Base-by-base conservation (phyloP, 2,329 filamentous ascomycete species). In the Hypomyces rosellus region DNA sequence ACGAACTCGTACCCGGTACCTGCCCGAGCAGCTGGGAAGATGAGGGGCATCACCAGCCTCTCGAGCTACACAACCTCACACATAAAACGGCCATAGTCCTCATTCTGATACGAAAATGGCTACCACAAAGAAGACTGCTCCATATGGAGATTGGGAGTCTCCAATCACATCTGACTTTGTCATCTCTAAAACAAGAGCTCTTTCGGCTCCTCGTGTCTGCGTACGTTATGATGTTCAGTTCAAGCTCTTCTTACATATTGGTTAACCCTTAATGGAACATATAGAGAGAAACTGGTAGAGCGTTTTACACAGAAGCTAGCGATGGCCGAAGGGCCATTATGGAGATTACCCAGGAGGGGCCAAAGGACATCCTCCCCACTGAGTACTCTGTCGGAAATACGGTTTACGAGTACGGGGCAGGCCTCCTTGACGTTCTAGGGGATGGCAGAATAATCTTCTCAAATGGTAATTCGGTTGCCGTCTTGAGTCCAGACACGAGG, bases 381-480 rank as follows among this genome's bases (percentile, higher is more conserved):
- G 60, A 69, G 0, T 73, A 72, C 55, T 74, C 67, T 52, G 74
- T 69, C 4, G 61, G 65, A 41, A 75, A 72, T 22, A 66, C 60
- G 1, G 71, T 80, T 14, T 77, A 81, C 53, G 76, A 77, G 53
- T 79, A 80, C 46, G 77, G 77, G 2, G 77, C 76, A 11, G 69
- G 69, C 3, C 63, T 74, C 0, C 72, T 73, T 45, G 67, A 66
- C 2, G 59, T 74, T 5, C 55, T 71, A 2, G 57, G 58, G 0
- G 65, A 72, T 46, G 69, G 68, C 3, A 60, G 64, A 12, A 63
- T 80, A 45, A 63, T 79, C 37, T 77, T 80, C 54, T 70, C 70
- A 11, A 71, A 77, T 49, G 69, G 72, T 22, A 65, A 70, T 44
- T 67, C 70, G 1, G 65, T 79, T 14, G 69, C 71, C 34, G 54